Evolutionary conservation across 1,284 basidiomycete genomes (phyloP), one percentile per base, ranked within the genome.

Genomic region (Macrocystidia cucumis): DNA sequence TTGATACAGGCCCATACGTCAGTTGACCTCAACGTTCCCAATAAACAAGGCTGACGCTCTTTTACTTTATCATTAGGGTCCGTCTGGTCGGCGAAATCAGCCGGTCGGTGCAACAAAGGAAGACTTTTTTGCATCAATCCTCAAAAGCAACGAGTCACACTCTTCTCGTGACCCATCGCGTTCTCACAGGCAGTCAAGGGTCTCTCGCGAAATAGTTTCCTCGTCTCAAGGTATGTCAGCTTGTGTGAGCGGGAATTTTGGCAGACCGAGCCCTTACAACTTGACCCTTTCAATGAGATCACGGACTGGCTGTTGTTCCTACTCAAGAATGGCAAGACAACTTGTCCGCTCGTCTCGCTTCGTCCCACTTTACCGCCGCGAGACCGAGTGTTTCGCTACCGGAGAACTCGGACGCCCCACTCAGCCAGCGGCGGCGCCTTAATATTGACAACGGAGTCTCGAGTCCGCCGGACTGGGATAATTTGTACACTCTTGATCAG

Each of bases 301-400:
- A 71, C 24, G 64, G 68, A 4, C 63, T 75, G 32, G 71, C 77
- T 14, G 69, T 75, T 11, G 66, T 74, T 8, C 82, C 83, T 7
- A 84, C 79, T 0, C 60, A 70, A 40, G 81, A 86, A 50, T 87
- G 83, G 83, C 83, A 87, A 51, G 80, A 86, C 31, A 73, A 69
- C 34, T 61, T 86, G 12, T 70, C 74, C 17, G 63, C 64, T 42
- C 67, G 67, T n/a, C 56, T 82, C 35, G 62, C 67, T 9, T 57
- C 57, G 34, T 52, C 57, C 35, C 38, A 42, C 17, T 41, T 46
- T 28, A 20, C 32, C 33, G 29, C 29, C 5, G 14, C 29, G 17
- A 13, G 14, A 4, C 19, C 17, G n/a, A 18, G 11, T 18, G 17
- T 18, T 44, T 47, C 28, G 47, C 46, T 21, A 31, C 44, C 11